Evolutionary conservation across 352 stramenopile species (phyloP).

Genomic region (Pilasporangium apinafurcum): DNA sequence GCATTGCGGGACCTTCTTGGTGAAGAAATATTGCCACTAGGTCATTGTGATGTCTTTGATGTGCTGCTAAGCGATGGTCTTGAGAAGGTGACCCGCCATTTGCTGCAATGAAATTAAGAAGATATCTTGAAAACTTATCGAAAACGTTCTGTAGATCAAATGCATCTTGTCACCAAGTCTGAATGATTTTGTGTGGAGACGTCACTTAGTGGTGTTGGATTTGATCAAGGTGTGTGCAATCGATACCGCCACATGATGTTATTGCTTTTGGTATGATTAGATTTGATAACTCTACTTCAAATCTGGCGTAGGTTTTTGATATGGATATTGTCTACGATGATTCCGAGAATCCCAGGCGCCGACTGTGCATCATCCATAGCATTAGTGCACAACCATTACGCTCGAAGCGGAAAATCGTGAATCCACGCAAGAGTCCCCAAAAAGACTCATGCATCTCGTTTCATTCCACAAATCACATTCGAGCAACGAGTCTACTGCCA

Average conservation of each 20-base stretch:
- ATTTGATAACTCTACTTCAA: no score
- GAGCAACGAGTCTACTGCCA: conserved; percentile 41
- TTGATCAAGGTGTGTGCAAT: conserved; percentile 22
- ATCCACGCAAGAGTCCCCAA: no score
- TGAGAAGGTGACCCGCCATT: conserved; percentile 18
- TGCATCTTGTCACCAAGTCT: conserved; percentile 26
- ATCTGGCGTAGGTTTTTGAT: background rate
- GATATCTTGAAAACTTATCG: background rate
- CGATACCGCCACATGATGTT: no score
- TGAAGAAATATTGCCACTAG: no score
- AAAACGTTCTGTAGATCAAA: conserved; percentile 21
- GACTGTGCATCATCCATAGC: conserved; percentile 14
- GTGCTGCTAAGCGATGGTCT: conserved; percentile 54
- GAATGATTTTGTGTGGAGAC: conserved; percentile 34
- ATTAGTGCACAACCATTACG: background rate
- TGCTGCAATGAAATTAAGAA: background rate
- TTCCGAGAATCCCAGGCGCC: background rate
- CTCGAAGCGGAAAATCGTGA: background rate
- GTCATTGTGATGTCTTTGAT: conserved; percentile 36
- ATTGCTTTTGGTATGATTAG: background rate
- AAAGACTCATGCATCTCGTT: conserved; percentile 20
- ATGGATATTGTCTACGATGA: background rate
- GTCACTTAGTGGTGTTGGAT: conserved; percentile 16
- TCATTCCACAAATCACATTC: conserved; percentile 17
- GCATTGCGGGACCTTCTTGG: conserved; percentile 25